phyloP scores from a whole-genome alignment of 176 grass and related monocot species.

The Triticum timopheevii region DNA sequence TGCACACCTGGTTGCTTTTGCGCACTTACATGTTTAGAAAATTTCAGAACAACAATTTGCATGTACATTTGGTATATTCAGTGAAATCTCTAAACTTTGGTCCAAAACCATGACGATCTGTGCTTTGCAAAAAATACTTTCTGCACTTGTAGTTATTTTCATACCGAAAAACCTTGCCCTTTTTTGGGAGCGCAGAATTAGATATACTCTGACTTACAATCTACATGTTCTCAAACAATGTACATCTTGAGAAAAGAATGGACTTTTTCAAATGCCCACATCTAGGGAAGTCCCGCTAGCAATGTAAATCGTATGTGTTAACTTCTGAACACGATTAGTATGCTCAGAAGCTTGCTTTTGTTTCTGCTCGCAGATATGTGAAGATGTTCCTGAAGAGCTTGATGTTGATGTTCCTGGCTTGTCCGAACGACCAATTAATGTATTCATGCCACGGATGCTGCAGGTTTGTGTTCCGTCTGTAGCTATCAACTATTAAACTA shows the following conservation, averaged over 20 bases:
- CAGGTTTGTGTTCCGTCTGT: slow-evolving; percentile 51
- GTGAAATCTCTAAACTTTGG: background rate
- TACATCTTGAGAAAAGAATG: background rate
- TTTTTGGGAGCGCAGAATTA: background rate
- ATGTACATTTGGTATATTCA: background rate
- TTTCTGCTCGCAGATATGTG: slow-evolving; percentile 70
- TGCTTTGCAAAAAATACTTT: background rate
- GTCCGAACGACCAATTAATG: slow-evolving; percentile 83
- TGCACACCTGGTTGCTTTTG: background rate
- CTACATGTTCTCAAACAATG: background rate
- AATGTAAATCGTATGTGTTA: background rate
- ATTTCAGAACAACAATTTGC: background rate
- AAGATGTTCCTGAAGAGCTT: slow-evolving; percentile 95
- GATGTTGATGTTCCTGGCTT: slow-evolving; percentile 92
- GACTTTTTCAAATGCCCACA: background rate
- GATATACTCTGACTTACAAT: background rate
- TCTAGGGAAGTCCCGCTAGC: slow-evolving; percentile 2
- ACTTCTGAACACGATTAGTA: slow-evolving; percentile 8
- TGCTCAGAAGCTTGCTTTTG: slow-evolving; percentile 29
- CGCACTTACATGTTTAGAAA: background rate
- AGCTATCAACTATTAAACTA: background rate
- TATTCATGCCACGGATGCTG: slow-evolving; percentile 89
- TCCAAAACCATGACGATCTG: background rate
- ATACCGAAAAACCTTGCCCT: background rate
- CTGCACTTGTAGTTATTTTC: background rate